Conservation (phyloP, 371 early-diverging fungal genomes). For the Coemansia sp. region DNA sequence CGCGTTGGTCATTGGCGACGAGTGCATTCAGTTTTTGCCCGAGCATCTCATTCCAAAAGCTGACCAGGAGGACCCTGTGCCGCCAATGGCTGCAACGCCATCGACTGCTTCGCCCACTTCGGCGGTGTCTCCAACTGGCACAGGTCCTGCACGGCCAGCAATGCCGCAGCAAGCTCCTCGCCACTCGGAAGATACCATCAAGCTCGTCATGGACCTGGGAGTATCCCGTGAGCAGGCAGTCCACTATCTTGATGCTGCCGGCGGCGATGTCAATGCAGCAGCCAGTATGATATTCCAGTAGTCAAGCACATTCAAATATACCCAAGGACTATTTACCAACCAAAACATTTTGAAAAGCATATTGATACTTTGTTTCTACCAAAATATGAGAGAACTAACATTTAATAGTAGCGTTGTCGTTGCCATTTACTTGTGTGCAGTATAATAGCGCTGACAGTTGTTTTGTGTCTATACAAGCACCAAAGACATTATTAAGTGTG, state of each 20-base stretch:
- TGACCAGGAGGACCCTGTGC: constrained; percentile 6
- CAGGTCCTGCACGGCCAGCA: not conserved
- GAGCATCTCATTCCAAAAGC: constrained; percentile 87
- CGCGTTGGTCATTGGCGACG: constrained; percentile 74
- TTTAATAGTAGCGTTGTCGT: no score
- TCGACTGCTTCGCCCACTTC: not conserved
- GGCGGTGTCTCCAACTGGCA: not conserved
- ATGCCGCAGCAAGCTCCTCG: not conserved
- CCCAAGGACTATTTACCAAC: no score
- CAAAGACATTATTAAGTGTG: no score
- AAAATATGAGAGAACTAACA: no score
- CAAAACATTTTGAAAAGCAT: no score
- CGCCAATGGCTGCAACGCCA: constrained; percentile 10
- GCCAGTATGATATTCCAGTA: constrained; percentile 2
- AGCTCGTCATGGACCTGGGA: constrained; percentile 2
- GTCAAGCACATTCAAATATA: not conserved
- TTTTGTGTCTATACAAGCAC: no score
- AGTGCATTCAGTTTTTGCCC: constrained; percentile 80
- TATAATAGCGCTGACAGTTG: no score
- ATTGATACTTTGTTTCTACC: no score
- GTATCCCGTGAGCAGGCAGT: not conserved
- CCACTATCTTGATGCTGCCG: not conserved
- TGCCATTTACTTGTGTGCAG: no score
- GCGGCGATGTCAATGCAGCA: not conserved
- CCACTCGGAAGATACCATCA: not conserved